Percentiles rank a stretch among this genome's conserved stretches.
phyloP scores from a whole-genome alignment of 441 rosid genomes.

The Pelargonium cotyledonis region DNA sequence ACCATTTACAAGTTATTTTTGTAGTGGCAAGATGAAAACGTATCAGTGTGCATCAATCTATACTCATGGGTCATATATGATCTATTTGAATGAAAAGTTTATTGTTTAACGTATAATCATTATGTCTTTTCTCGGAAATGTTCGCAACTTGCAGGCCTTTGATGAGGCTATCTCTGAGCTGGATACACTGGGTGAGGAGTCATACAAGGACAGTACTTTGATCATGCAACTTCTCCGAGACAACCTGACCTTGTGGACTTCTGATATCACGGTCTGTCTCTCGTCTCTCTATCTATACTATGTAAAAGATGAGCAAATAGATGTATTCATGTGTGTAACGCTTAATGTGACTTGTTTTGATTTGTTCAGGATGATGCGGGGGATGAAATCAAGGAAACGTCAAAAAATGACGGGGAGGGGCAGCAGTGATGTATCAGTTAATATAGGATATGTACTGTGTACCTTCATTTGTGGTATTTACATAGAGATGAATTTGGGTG shows the following conservation, averaged over 20 bases:
- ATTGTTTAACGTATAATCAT: background rate
- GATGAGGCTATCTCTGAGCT: constrained; percentile 95
- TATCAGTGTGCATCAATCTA: background rate
- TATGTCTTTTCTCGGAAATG: background rate
- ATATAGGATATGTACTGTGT: constrained; percentile 28
- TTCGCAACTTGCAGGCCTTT: constrained; percentile 48
- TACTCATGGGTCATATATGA: background rate
- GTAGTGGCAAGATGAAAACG: background rate
- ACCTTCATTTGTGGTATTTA: constrained; percentile 28
- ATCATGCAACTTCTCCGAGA: constrained; percentile 97
- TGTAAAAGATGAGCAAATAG: background rate
- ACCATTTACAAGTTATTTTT: background rate
- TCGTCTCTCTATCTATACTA: background rate
- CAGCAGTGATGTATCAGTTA: constrained; percentile 35
- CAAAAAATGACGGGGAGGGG: constrained; percentile 60
- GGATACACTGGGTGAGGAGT: constrained; percentile 87
- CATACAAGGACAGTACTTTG: constrained; percentile 91
- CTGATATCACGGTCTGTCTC: constrained; percentile 58
- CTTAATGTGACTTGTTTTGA: constrained; percentile 4
- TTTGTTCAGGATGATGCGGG: constrained; percentile 70
- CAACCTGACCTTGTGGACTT: constrained; percentile 90
- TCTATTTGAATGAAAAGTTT: background rate
- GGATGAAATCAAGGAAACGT: constrained; percentile 83
- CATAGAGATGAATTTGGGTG: constrained; percentile 29
- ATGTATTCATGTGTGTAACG: background rate